These are phyloP conservation scores for Suhomyces atakaporum DNA, from an alignment of 1,139 yeast genomes.

Conservation along the genomic window DNA sequence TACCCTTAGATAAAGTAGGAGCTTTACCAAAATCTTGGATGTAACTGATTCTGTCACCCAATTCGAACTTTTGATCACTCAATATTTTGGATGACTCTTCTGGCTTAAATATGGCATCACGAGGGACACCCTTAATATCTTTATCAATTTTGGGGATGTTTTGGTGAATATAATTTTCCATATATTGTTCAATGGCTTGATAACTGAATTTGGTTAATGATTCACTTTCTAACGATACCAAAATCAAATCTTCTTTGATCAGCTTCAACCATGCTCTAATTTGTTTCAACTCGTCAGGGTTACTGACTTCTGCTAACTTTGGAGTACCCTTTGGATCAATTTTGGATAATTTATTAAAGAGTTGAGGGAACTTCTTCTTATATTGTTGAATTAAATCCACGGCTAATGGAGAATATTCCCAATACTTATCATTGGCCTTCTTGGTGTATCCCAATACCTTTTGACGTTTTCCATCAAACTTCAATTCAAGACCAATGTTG, in stretches of 20 bases:
- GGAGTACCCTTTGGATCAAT: slow-evolving; percentile 31
- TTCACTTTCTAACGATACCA: slow-evolving; percentile 78
- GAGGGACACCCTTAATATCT: slow-evolving; percentile 80
- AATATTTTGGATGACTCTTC: slow-evolving; percentile 70
- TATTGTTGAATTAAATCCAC: slow-evolving; percentile 66
- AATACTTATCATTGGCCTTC: slow-evolving; percentile 53
- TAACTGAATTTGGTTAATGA: slow-evolving; percentile 70
- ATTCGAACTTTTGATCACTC: slow-evolving; percentile 70
- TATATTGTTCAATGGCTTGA: slow-evolving; percentile 64
- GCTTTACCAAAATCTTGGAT: slow-evolving; percentile 89
- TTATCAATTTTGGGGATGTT: slow-evolving; percentile 48
- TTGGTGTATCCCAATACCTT: slow-evolving; percentile 89
- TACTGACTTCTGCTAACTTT: slow-evolving; percentile 24
- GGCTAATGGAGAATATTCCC: slow-evolving; percentile 87
- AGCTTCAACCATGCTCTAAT: slow-evolving; percentile 61
- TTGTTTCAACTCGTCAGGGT: slow-evolving; percentile 37
- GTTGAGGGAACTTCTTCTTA: slow-evolving; percentile 57
- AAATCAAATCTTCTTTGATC: slow-evolving; percentile 55
- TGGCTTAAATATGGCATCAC: slow-evolving; percentile 80
- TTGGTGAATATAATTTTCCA: slow-evolving; percentile 49
- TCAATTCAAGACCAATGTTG: slow-evolving; percentile 85
- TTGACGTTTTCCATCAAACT: slow-evolving; percentile 74
- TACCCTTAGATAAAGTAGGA: slow-evolving; percentile 85
- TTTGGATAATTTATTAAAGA: slow-evolving; percentile 49
- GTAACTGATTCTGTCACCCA: slow-evolving; percentile 90